A percentile compares a stretch with the other conserved stretches of the same genome.
Conservation (phyloP, 2,329 filamentous ascomycete genomes). For the Simplicillium sp. region DNA sequence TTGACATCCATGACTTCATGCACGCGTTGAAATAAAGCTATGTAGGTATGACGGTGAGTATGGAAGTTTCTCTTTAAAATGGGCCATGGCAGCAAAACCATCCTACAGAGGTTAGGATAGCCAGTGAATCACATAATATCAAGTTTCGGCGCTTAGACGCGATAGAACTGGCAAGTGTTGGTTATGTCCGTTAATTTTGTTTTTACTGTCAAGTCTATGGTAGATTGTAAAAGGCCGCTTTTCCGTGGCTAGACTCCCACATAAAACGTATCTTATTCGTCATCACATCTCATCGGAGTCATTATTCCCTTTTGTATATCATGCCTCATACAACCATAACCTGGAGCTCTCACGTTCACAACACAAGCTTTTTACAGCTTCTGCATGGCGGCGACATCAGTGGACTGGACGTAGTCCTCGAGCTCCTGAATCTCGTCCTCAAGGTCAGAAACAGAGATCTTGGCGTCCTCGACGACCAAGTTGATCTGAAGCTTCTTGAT, state of each 20-base stretch:
- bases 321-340: slow-evolving; percentile 20
- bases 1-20: not conserved
- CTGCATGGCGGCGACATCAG: slow-evolving; percentile 10
- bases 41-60: no score
- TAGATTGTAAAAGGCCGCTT: slow-evolving; percentile 5
- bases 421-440: slow-evolving; percentile 73
- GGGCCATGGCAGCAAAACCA: no score
- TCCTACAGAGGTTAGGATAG: no score
- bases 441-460: slow-evolving; percentile 80
- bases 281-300: slow-evolving; percentile 12
- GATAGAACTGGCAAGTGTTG: no score
- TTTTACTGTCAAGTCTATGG: slow-evolving; percentile 8
- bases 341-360: slow-evolving; percentile 3
- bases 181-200: no score
- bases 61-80: no score
- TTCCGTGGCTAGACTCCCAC: slow-evolving; percentile 5
- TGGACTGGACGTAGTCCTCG: slow-evolving; percentile 83
- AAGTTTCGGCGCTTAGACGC: no score
- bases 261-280: slow-evolving; percentile 6
- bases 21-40: no score
- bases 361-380: slow-evolving; percentile 11
- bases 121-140: no score
- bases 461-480: slow-evolving; percentile 94
- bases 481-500: slow-evolving; percentile 99
- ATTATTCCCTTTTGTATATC: slow-evolving; percentile 17